Conservation (phyloP, 140 eudicot genomes). For the Oenanthe javanica region DNA sequence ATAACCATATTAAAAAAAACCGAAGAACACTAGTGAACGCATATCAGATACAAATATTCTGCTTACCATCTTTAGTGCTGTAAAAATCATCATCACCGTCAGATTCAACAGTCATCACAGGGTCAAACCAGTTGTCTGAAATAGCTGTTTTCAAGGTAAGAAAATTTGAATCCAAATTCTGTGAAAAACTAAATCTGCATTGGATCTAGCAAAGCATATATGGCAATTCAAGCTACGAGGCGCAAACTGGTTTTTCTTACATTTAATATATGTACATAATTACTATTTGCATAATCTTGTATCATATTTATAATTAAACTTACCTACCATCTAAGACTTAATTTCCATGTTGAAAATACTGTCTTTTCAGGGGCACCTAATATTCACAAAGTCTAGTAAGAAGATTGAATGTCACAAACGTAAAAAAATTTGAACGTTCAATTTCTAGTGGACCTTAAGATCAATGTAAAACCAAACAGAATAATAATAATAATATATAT, state of each 20-base stretch:
- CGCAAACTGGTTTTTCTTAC: not conserved
- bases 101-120: slow-evolving; percentile 45
- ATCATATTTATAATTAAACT: not conserved
- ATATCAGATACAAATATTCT: not conserved
- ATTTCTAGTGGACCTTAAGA: not conserved
- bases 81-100: slow-evolving; percentile 77
- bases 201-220: not conserved
- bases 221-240: not conserved
- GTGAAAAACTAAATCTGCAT: not conserved
- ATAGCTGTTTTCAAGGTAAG: slow-evolving; percentile 34
- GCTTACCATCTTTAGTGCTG: slow-evolving; percentile 69
- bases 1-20: not conserved
- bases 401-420: not conserved
- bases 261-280: not conserved
- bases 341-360: not conserved
- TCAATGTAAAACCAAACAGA: not conserved
- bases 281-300: not conserved
- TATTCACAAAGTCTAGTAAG: not conserved
- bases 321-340: not conserved
- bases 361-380: not conserved
- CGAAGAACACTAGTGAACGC: not conserved
- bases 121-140: slow-evolving; percentile 71
- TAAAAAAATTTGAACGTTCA: not conserved
- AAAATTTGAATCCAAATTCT: not conserved
- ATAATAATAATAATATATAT: not conserved